Conservation (phyloP, 2,329 filamentous ascomycete genomes). For the Blastomyces parvus region DNA sequence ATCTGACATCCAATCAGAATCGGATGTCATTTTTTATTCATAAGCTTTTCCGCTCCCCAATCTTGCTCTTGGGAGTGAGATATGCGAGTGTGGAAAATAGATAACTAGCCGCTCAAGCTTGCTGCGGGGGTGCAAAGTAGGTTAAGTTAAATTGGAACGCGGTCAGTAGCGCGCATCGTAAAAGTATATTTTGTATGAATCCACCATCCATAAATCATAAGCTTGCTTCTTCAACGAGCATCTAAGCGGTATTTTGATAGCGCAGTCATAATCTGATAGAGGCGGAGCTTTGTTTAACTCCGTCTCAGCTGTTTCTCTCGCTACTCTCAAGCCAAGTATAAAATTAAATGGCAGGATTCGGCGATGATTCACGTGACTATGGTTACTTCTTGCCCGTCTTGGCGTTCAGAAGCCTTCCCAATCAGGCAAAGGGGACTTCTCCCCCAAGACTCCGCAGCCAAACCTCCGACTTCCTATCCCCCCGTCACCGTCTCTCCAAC, state of each 20-base stretch:
- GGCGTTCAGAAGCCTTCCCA: slow-evolving; percentile 9
- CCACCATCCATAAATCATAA: not conserved
- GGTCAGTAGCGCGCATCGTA: not conserved
- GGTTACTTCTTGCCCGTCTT: not conserved
- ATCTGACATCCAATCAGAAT: slow-evolving; percentile 27
- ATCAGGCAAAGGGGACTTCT: slow-evolving; percentile 14
- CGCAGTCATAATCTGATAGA: not conserved
- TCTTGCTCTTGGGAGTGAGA: not conserved
- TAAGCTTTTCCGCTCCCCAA: not conserved
- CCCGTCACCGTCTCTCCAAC: not conserved
- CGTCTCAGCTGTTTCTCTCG: not conserved
- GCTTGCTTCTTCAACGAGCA: not conserved
- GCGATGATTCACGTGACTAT: slow-evolving; percentile 11
- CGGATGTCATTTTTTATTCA: slow-evolving; percentile 17
- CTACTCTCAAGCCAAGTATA: not conserved
- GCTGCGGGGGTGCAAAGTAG: not conserved
- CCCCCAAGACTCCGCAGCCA: not conserved
- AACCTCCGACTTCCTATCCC: not conserved
- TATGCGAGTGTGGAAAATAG: not conserved
- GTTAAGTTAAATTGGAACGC: not conserved
- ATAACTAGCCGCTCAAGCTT: not conserved
- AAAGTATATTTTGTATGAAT: not conserved
- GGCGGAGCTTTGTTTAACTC: not conserved
- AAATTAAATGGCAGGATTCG: no score
- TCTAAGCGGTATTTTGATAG: not conserved